These are phyloP conservation scores for Ambrosia trifida DNA, from an alignment of 129 eudicot genomes.

Conservation along the genomic window DNA sequence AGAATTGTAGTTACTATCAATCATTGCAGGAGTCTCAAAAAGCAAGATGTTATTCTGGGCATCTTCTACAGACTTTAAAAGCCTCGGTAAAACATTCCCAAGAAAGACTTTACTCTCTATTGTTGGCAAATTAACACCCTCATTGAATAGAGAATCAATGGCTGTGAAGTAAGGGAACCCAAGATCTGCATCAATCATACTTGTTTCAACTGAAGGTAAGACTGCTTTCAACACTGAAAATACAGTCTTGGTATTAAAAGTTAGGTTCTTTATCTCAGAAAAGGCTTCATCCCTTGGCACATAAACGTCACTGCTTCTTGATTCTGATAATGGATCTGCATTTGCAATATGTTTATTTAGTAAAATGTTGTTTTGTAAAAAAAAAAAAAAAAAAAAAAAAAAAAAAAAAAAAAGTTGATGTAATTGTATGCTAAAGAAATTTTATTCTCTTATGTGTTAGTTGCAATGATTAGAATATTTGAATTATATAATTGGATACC, in stretches of 20 bases:
- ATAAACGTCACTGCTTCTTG: conserved; percentile 46
- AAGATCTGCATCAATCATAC: conserved; percentile 34
- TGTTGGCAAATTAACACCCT: conserved; percentile 52
- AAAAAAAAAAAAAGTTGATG: no score
- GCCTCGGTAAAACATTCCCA: conserved; percentile 53
- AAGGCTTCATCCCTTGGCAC: conserved; percentile 94
- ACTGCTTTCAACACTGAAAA: conserved; percentile 67
- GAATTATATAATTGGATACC: not conserved
- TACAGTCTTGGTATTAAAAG: conserved; percentile 55
- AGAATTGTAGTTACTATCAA: conserved; percentile 41
- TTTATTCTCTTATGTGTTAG: no score
- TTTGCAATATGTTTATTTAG: not conserved
- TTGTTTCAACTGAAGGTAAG: conserved; percentile 48
- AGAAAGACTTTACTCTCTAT: conserved; percentile 22
- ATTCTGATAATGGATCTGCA: conserved; percentile 44
- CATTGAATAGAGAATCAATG: conserved; percentile 60
- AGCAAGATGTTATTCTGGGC: conserved; percentile 36
- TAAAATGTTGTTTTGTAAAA: not conserved
- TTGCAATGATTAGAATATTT: not conserved
- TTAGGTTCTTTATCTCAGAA: conserved; percentile 56
- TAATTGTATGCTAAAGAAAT: not conserved
- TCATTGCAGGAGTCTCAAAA: conserved; percentile 62
- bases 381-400: no score
- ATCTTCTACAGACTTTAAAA: conserved; percentile 43
- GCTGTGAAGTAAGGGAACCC: conserved; percentile 70